phyloP scores from a whole-genome alignment of 169 alveolate genomes.

The Nephromyces sp. region DNA sequence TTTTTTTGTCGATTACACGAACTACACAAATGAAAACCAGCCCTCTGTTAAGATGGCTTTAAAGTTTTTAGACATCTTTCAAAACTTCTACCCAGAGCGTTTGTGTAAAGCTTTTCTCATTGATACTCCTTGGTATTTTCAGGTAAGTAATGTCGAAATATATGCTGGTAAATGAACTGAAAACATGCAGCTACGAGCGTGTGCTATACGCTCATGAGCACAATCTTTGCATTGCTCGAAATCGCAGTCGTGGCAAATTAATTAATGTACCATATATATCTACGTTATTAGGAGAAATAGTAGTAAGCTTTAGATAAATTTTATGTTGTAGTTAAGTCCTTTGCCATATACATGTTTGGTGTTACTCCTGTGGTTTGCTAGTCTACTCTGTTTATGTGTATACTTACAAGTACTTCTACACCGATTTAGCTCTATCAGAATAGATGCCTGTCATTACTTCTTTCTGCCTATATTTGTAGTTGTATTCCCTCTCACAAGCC shows the following conservation, averaged over 20 bases:
- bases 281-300: neutral
- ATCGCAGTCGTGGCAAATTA: neutral
- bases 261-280: neutral
- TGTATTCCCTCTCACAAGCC: too few species aligned
- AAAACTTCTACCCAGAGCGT: conserved; percentile 23
- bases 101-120: conserved; percentile 18
- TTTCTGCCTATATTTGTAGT: too few species aligned
- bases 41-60: conserved; percentile 21
- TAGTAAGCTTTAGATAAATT: too few species aligned
- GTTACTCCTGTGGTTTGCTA: too few species aligned
- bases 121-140: conserved; percentile 31
- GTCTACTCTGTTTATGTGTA: too few species aligned
- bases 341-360: too few species aligned
- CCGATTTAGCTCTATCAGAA: too few species aligned
- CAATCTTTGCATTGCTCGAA: neutral
- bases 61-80: conserved; percentile 22
- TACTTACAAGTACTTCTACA: too few species aligned
- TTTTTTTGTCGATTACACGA: conserved; percentile 16
- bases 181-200: neutral
- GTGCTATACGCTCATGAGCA: neutral
- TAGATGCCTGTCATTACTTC: too few species aligned
- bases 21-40: conserved; percentile 17
- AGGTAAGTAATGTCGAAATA: conserved; percentile 5
- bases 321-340: too few species aligned
- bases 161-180: neutral